Evolutionary conservation across 495 filamentous ascomycete genomes (phyloP).

Genomic region (Chaetomium cochliodes): DNA sequence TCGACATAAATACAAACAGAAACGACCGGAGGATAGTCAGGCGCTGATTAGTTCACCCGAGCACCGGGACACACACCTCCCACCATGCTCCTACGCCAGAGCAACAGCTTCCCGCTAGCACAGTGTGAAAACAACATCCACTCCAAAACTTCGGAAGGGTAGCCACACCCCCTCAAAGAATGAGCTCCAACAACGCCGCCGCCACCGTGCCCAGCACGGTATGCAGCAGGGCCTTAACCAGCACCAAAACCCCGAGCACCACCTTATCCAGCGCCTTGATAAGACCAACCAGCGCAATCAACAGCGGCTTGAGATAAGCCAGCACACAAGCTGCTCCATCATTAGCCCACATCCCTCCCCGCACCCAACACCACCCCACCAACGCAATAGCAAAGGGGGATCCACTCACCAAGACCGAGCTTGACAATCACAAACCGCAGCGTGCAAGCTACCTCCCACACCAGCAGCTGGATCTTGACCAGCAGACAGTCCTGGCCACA

Average conservation of each 20-base stretch:
- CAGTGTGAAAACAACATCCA: neutral
- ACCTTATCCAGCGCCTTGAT: conserved; percentile 40
- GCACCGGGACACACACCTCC: no score
- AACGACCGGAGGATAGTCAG: neutral
- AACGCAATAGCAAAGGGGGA: neutral
- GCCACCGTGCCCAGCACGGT: conserved; percentile 38
- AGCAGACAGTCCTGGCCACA: conserved; percentile 25
- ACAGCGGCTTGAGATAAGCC: conserved; percentile 35
- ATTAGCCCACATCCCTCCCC: neutral
- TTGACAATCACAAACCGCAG: conserved; percentile 41
- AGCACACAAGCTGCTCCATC: conserved; percentile 33
- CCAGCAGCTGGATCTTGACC: conserved; percentile 34
- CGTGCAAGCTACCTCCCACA: conserved; percentile 40
- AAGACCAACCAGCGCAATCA: conserved; percentile 36
- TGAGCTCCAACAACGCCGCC: conserved; percentile 34
- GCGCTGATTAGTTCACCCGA: neutral
- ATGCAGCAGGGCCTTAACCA: conserved; percentile 35
- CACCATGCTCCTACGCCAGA: neutral
- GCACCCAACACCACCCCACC: neutral
- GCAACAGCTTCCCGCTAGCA: neutral
- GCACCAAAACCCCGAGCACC: conserved; percentile 35
- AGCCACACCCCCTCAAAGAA: conserved; percentile 15
- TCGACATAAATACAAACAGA: neutral
- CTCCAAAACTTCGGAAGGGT: neutral
- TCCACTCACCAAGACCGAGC: conserved; percentile 40